Percentiles rank a stretch among this genome's conserved stretches.
phyloP scores from a whole-genome alignment of 2,329 filamentous ascomycete genomes.

The Elsinoe batatas region DNA sequence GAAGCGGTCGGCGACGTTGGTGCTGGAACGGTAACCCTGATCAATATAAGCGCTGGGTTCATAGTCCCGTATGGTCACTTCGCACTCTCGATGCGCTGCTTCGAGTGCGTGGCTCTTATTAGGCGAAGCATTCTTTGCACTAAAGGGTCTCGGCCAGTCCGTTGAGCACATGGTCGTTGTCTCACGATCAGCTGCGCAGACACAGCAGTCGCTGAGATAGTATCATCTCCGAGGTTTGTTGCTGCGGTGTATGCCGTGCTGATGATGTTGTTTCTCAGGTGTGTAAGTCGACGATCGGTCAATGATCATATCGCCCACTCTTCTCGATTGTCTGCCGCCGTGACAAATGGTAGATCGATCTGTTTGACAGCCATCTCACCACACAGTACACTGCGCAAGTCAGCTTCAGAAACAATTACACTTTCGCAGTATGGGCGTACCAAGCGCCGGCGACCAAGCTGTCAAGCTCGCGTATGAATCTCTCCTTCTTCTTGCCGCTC shows the following conservation, averaged over 20 bases:
- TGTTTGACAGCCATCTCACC: slow-evolving; percentile 90
- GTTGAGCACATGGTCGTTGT: not conserved
- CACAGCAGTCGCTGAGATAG: too few species aligned
- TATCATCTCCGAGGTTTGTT: too few species aligned
- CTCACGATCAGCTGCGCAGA: too few species aligned
- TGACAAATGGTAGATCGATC: slow-evolving; percentile 87
- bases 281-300: not conserved
- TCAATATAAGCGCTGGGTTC: slow-evolving; percentile 3
- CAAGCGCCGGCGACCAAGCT: slow-evolving; percentile 83
- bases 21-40: not conserved
- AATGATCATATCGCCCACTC: slow-evolving; percentile 59
- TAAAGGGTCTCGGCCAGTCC: not conserved
- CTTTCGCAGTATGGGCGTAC: slow-evolving; percentile 40
- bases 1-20: not conserved
- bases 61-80: not conserved
- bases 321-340: slow-evolving; percentile 57
- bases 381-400: slow-evolving; percentile 63
- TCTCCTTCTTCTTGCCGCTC: slow-evolving; percentile 64
- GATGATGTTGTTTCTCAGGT: not conserved
- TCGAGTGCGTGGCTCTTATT: not conserved
- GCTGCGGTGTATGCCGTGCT: not conserved
- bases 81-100: not conserved
- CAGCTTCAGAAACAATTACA: not conserved
- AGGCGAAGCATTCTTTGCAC: not conserved
- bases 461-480: slow-evolving; percentile 79